Evolutionary conservation across 257 asterid genomes (phyloP), one percentile per base, ranked within the genome.

Genomic region (Coffea eugenioides): DNA sequence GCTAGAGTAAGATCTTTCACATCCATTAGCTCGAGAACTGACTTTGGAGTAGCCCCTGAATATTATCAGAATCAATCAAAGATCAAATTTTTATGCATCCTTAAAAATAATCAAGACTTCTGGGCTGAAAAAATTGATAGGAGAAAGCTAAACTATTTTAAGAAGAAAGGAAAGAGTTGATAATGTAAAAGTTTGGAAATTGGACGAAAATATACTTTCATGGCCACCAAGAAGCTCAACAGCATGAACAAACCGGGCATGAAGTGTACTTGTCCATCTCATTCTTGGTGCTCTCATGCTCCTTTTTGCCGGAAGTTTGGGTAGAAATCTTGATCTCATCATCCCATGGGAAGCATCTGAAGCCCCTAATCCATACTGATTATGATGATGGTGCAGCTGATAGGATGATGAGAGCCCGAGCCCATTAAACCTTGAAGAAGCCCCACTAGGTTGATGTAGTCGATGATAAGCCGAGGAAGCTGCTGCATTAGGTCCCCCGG

Each of bases 161-260:
- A 62, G 7, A 34, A 14, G 9, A 36, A 45, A 6, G 4, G 43
- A 4, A 54, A 27, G 31, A 48, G 31, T 52, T 27, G 27, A 36
- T 14, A 10, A 68, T 0, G 21, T 39, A 14, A 23, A 6, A 13
- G 16, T 10, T 4, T 6, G 6, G 41, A 49, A 39, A 54, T 65
- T 65, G 27, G 34, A 31, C 34, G 18, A n/a, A 18, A 80, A 16
- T 43, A 49, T 90, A 94, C 98, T 94, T 88, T 95, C 99, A 86
- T 93, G 98, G 89, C 99, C 99, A 31, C 99, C 98, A 66, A 95
- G 97, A 45, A 95, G 99, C 78, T 95, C 98, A 34, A 95, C 99
- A 68, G 99, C 98, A 82, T 95, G 99, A 83, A 93, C 98, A 72
- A 95, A 95, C 8, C 99, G 95, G 11, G 93, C 91, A 74, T 93